Conservation (phyloP, 2,329 filamentous ascomycete species). For the Ophiocordyceps polyrhachis-furcata region DNA sequence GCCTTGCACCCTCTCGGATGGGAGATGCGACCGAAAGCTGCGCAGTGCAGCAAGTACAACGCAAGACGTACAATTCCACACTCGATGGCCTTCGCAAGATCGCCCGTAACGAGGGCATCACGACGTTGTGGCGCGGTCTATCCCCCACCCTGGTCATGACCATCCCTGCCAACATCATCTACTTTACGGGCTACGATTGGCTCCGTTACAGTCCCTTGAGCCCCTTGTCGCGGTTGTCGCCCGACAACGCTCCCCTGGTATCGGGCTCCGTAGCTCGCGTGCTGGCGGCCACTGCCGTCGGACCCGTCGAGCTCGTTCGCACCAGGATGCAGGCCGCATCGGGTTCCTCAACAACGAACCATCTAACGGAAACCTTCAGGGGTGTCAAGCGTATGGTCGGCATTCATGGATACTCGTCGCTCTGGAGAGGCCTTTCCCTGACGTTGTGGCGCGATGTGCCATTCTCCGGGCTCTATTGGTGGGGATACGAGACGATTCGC, state of each 20-base stretch:
- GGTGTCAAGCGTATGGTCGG: slow-evolving; percentile 66
- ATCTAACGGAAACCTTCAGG: slow-evolving; percentile 61
- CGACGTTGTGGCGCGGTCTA: slow-evolving; percentile 78
- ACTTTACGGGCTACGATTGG: slow-evolving; percentile 97
- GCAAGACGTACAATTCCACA: slow-evolving; percentile 72
- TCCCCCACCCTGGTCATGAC: slow-evolving; percentile 93
- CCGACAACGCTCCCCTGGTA: slow-evolving; percentile 59
- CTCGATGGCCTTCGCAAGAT: slow-evolving; percentile 89
- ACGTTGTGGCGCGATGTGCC: slow-evolving; percentile 95
- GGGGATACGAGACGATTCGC: slow-evolving; percentile 79
- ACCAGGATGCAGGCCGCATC: slow-evolving; percentile 75
- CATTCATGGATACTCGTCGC: slow-evolving; percentile 53
- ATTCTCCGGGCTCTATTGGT: slow-evolving; percentile 96
- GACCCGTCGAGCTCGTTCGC: slow-evolving; percentile 83
- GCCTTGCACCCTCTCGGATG: slow-evolving; percentile 49
- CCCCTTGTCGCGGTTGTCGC: slow-evolving; percentile 46
- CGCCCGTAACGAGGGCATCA: slow-evolving; percentile 73
- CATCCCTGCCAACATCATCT: slow-evolving; percentile 90
- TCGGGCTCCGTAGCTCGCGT: slow-evolving; percentile 65
- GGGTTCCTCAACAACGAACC: slow-evolving; percentile 37
- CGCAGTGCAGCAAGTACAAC: slow-evolving; percentile 72
- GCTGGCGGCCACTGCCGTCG: slow-evolving; percentile 64
- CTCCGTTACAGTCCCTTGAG: slow-evolving; percentile 55
- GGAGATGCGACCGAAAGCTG: slow-evolving; percentile 39
- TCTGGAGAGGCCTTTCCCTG: slow-evolving; percentile 80